A percentile compares a stretch with the other conserved stretches of the same genome.
Evolutionary conservation across 2,329 filamentous ascomycete genomes (phyloP).

Genomic region (Aspergillus terreus): DNA sequence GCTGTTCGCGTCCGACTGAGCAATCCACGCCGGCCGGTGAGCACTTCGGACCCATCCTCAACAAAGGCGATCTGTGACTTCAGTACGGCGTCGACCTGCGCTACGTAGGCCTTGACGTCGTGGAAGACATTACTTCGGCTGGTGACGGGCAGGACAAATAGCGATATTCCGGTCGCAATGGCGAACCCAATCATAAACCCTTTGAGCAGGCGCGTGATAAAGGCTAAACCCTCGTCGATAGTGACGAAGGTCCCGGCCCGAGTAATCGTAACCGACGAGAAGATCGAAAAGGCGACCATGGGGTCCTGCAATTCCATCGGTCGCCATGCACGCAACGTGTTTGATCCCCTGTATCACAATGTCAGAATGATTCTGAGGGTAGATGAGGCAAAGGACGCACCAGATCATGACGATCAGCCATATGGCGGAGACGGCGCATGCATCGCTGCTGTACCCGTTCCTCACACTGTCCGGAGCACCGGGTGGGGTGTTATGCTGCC

Average conservation of each 20-base stretch:
- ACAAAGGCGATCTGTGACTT: conserved; percentile 61
- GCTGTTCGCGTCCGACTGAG: conserved; percentile 18
- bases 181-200: conserved; percentile 64
- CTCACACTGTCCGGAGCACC: conserved; percentile 25
- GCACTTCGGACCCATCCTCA: conserved; percentile 25
- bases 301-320: conserved; percentile 62
- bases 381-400: conserved; percentile 15
- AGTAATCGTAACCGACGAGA: conserved; percentile 59
- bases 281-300: conserved; percentile 64
- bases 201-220: conserved; percentile 51
- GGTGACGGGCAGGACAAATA: conserved; percentile 63
- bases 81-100: conserved; percentile 54
- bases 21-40: conserved; percentile 10
- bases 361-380: background rate
- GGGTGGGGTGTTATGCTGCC: conserved; percentile 51
- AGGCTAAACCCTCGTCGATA: conserved; percentile 22
- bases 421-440: conserved; percentile 63
- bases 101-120: conserved; percentile 50
- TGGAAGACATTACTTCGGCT: conserved; percentile 62
- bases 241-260: conserved; percentile 50
- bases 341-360: conserved; percentile 43
- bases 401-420: conserved; percentile 70
- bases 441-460: conserved; percentile 61
- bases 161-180: conserved; percentile 58
- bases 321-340: conserved; percentile 60